Conservation (phyloP, 2,329 filamentous ascomycete genomes). For the Alternaria alternata region DNA sequence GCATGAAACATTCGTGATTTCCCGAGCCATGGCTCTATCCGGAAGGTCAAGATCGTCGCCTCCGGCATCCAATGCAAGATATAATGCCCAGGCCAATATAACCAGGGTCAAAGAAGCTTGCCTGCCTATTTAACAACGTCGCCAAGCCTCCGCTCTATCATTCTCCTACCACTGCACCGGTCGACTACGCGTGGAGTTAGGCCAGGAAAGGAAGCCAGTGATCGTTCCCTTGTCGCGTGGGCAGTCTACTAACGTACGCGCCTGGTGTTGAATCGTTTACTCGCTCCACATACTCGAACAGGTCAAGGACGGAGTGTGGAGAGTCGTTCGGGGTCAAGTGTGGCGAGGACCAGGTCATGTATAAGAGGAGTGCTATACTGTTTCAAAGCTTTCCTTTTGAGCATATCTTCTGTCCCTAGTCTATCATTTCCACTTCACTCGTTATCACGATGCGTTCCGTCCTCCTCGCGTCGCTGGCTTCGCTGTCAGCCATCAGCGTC, state of each 20-base stretch:
- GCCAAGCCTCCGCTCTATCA: constrained; percentile 23
- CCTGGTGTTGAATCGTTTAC: constrained; percentile 4
- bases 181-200: constrained; percentile 13
- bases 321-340: constrained; percentile 3
- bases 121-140: constrained; percentile 29
- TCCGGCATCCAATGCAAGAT: constrained; percentile 15
- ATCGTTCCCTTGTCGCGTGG: constrained; percentile 15
- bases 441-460: constrained; percentile 40
- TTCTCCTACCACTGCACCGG: constrained; percentile 13
- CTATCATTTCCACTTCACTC: constrained; percentile 22
- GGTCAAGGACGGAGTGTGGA: constrained; percentile 4
- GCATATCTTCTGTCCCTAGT: constrained; percentile 21
- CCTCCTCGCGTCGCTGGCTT: constrained; percentile 41
- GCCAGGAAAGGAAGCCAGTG: constrained; percentile 23
- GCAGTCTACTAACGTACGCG: constrained; percentile 10
- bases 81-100: constrained; percentile 25
- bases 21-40: constrained; percentile 17
- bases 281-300: constrained; percentile 4
- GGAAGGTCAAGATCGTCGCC: constrained; percentile 24
- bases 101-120: constrained; percentile 17
- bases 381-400: not conserved
- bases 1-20: constrained; percentile 13
- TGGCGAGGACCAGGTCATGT: constrained; percentile 12
- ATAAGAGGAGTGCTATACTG: constrained; percentile 21
- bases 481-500: constrained; percentile 33